Base-by-base conservation (phyloP, 2,329 filamentous ascomycete species). In the Colletotrichum aenigma region DNA sequence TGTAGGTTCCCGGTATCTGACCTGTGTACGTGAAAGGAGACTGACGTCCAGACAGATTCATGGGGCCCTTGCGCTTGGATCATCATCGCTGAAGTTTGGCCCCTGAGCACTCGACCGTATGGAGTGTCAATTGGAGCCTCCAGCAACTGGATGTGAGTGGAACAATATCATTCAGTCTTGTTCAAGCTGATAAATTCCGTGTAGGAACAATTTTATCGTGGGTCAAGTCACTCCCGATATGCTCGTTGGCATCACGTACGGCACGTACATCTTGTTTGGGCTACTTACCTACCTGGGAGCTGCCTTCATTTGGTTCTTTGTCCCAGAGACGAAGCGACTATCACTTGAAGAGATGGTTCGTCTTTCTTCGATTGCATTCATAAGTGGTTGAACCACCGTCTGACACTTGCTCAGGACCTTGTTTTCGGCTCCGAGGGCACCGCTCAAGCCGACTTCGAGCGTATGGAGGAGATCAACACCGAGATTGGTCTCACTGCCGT, bases 21-120 rank as follows among this genome's bases (percentile, higher is more conserved):
- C 38, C 10, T 0, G 3, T 16, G 18, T 13, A 21, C 62, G 2
- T 12, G 24, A 1, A 12, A 21, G 4, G 8, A 15, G 12, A 52
- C 65, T 70, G 5, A 73, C 48, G 3, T 6, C 9, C 6, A 7
- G 4, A 7, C 9, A 36, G 94, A 94, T 81, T 92, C 90, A 0
- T 96, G 94, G 94, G 93, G 93, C 0, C 94, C 93, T 4, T 93
- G 91, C 79, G 90, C 92, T 0, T 95, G 94, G 94, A 94, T 95
- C 76, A 88, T 96, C 71, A 89, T 95, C 2, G 91, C 93, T 3
- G 94, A 95, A 83, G 91, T 96, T 56, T 96, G 93, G 92, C 94
- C 94, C 0, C 84, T 95, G 7, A 92, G 90, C 74, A 92, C 91
- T 12, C 89, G 93, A 3, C 90, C 94, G 1, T 94, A 95, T 75